Conservation (phyloP, 75 land plant species). For the Ceratopteris richardii region DNA sequence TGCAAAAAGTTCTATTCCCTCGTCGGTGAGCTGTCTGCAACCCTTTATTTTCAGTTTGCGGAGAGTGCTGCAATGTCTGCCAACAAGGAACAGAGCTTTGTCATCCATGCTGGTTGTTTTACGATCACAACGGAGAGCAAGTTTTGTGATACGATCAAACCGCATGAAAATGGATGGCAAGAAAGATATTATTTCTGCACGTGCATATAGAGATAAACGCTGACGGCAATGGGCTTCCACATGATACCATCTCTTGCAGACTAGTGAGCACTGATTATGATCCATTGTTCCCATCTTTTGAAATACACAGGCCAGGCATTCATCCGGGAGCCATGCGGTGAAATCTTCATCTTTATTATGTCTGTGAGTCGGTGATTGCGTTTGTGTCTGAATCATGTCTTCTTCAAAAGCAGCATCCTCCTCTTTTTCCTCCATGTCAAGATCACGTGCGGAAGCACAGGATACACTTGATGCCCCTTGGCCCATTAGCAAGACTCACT, state of each 20-base stretch:
- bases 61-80: conserved; percentile 40
- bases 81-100: conserved; percentile 44
- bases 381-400: too few relatives aligned
- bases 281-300: conserved; percentile 51
- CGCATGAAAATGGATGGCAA: conserved; percentile 42
- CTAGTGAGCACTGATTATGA: conserved; percentile 65
- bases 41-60: conserved; percentile 70
- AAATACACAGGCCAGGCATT: conserved; percentile 65
- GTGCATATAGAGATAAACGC: conserved; percentile 57
- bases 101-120: conserved; percentile 54
- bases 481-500: too few relatives aligned
- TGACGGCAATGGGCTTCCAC: conserved; percentile 73
- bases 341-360: conserved; percentile 15
- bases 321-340: conserved; percentile 57
- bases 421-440: too few relatives aligned
- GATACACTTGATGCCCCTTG: too few relatives aligned
- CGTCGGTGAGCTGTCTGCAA: conserved; percentile 58
- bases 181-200: conserved; percentile 27
- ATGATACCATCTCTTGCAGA: conserved; percentile 69
- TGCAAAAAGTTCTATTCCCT: conserved; percentile 54
- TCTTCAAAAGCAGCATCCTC: too few relatives aligned
- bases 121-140: conserved; percentile 77
- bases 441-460: too few relatives aligned
- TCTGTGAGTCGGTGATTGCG: not conserved
- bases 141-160: conserved; percentile 62